Base-by-base conservation (phyloP, 768 basidiomycete genomes). In the Tulasnella sp. region DNA sequence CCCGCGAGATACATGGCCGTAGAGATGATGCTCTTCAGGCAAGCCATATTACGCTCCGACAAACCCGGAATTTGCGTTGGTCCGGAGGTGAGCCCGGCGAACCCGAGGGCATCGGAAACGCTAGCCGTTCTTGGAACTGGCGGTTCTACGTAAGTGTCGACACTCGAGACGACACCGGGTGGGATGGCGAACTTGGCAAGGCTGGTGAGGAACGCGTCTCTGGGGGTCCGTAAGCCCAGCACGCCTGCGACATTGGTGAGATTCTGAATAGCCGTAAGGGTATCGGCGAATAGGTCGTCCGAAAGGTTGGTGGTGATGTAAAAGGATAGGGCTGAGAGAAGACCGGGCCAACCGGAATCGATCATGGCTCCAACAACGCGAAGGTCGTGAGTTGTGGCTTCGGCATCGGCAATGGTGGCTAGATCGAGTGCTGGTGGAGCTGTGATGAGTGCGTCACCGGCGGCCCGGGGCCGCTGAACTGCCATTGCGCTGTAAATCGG, bases 111-210 rank as follows among this genome's bases (percentile, higher is more conserved):
- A 42, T 93, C 83, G 0, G 86, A 84, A 15, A 88, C 85, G 7
- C 86, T 85, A 0, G 88, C 86, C 0, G 91, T 88, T 37, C 91
- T 88, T 0, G 92, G 90, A 0, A 91, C 91, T 37, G 87, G 32
- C 84, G 87, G 87, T 74, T 89, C 89, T 18, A 83, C 77, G 82
- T 87, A 83, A 74, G 90, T 85, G 77, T 96, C 93, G 77, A 98
- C 84, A 80, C 92, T 91, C 0, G 93, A 92, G 0, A 99, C 94
- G 15, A 98, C 93, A 2, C 92, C 88, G 0, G 93, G 89, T 0
- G 97, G 97, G n/a, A 98, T 93, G 0, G 96, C 92, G 78, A 94
- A 91, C 82, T 96, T 95, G n/a, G 94, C 89, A 20, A 99, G 88
- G 71, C 90, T 92, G 29, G 90, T 93, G 82, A 98, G 90, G 85